Evolutionary conservation across 768 basidiomycete genomes (phyloP), one percentile per base, ranked within the genome.

Genomic region (Boletus rubropictus): DNA sequence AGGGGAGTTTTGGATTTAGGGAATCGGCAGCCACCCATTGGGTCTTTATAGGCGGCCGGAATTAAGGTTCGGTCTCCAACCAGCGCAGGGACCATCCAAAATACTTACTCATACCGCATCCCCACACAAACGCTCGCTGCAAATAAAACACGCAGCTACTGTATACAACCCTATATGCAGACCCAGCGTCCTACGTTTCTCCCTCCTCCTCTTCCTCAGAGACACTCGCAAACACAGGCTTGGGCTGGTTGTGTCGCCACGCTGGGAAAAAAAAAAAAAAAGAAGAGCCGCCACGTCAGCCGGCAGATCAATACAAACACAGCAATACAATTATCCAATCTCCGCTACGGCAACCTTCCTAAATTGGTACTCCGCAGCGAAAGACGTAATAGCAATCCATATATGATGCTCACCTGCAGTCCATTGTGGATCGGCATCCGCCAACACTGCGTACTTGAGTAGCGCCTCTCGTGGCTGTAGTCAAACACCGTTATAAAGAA

Each of bases 381-480:
- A 24, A 41, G 20, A 29, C 34, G 29, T 42, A 29, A 57, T 49
- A 58, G 45, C 44, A 50, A 42, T 51, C 48, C 12, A 32, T 4
- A 34, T 17, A n/a, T 34, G 41, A 33, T 42, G 73, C 86, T 72
- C 63, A 92, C 91, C 92, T 72, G 66, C 69, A 38, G 91, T 89
- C 85, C 86, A 92, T 59, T 81, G 78, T 43, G 87, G 90, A 64
- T 95, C 85, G 51, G 77, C 70, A 36, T 89, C 85, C 52, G 84
- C 83, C 48, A 69, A 63, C 15, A 84, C 70, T 28, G 96, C 96
- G 58, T 93, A 97, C 69, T 84, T 91, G 75, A 98, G 86, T 46
- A 99, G 72, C 4, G 96, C 96, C 70, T 96, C 94, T 52, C 96
- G 86, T 35, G 96, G 96, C 95, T 98, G 61, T 39, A 57, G 53